Evolutionary conservation across 345 rosid species (phyloP).

Genomic region (Moricandia arvensis): DNA sequence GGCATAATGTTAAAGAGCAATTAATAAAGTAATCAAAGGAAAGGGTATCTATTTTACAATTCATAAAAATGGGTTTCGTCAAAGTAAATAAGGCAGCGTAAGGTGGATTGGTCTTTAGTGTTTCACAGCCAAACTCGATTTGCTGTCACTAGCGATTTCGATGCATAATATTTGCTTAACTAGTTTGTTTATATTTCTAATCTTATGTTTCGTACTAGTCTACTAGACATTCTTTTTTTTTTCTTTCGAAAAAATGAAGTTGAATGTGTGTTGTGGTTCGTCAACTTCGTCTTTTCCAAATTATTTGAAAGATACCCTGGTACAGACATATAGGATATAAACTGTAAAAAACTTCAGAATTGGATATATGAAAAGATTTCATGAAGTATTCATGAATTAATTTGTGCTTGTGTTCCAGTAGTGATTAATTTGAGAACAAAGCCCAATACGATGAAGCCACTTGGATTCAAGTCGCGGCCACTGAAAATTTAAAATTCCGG

Average conservation of each 20-base stretch:
- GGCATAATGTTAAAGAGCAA: constrained; percentile 20
- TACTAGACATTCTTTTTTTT: not conserved
- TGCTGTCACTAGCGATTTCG: constrained; percentile 24
- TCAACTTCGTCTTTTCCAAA: not conserved
- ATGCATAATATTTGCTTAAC: not conserved
- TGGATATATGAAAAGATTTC: not conserved
- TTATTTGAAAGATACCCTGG: not conserved
- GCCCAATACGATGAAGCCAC: too few relatives aligned
- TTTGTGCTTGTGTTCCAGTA: too few relatives aligned
- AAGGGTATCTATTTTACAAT: constrained; percentile 19
- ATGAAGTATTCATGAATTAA: not conserved
- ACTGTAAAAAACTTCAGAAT: too few relatives aligned
- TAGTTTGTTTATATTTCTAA: not conserved
- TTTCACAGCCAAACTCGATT: constrained; percentile 34
- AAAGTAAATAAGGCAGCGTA: constrained; percentile 25
- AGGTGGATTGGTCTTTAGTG: constrained; percentile 41
- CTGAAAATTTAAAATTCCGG: too few relatives aligned
- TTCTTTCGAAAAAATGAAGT: not conserved
- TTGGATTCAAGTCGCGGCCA: too few relatives aligned
- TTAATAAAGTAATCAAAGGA: not conserved
- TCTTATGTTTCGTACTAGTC: not conserved
- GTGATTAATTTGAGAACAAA: too few relatives aligned
- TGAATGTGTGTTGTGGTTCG: not conserved
- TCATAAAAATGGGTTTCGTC: constrained; percentile 23
- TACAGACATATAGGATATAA: not conserved